Percentiles rank a stretch among this genome's conserved stretches.
Conservation (phyloP, 2,329 filamentous ascomycete genomes). For the Colletotrichum coccodes region DNA sequence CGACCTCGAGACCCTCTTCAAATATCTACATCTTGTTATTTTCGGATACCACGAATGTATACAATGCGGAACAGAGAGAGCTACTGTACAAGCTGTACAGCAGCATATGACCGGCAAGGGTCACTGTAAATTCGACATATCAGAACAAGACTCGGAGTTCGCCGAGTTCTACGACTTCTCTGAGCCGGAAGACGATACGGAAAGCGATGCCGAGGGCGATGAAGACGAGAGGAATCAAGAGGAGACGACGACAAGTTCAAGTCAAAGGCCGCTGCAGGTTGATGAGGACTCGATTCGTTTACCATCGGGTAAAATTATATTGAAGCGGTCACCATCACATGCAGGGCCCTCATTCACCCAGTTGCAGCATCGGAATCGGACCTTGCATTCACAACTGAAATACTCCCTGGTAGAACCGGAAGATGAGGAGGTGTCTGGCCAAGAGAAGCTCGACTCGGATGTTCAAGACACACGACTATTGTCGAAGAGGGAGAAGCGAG, state of each 20-base stretch:
- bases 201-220: constrained; percentile 33
- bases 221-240: neutral
- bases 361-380: neutral
- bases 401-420: neutral
- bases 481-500: constrained; percentile 25
- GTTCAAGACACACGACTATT: neutral
- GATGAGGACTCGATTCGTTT: constrained; percentile 45
- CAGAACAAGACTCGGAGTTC: constrained; percentile 46
- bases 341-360: neutral
- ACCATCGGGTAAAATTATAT: constrained; percentile 48
- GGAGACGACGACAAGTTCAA: neutral
- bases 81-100: constrained; percentile 54
- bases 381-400: neutral
- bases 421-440: neutral
- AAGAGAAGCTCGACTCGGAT: neutral
- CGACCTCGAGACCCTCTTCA: constrained; percentile 56
- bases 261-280: neutral
- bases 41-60: constrained; percentile 60
- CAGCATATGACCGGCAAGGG: constrained; percentile 62
- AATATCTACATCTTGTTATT: constrained; percentile 60
- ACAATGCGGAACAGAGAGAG: constrained; percentile 55
- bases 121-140: constrained; percentile 55
- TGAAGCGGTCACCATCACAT: constrained; percentile 35
- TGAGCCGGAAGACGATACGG: neutral
- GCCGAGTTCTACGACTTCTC: constrained; percentile 49